Evolutionary conservation across 805 yeast species (phyloP).

Genomic region (Ogataea pini): DNA sequence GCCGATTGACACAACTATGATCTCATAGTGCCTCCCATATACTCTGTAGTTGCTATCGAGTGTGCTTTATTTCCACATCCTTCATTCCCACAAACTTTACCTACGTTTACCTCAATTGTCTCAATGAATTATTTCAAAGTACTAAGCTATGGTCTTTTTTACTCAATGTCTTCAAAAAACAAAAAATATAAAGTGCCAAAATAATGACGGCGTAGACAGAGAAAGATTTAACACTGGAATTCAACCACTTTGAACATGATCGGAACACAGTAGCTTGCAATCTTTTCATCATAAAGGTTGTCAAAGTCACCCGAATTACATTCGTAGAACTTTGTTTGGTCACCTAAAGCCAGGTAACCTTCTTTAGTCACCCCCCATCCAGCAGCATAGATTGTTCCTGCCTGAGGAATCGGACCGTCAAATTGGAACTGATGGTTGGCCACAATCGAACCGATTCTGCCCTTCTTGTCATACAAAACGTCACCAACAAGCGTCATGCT

Average conservation of each 20-base stretch:
- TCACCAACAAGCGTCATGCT: not conserved
- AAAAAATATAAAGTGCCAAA: not conserved
- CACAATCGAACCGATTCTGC: slow-evolving; percentile 7
- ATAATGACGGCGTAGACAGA: no score
- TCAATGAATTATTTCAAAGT: no score
- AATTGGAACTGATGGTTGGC: slow-evolving; percentile 5
- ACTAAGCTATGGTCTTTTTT: no score
- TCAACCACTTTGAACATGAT: slow-evolving; percentile 3
- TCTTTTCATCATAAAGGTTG: not conserved
- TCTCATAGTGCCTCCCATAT: no score
- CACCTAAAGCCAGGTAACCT: slow-evolving; percentile 2
- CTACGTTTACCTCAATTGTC: no score
- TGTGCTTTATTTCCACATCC: no score
- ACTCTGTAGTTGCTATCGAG: no score
- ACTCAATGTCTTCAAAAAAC: not conserved
- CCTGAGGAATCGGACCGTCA: slow-evolving; percentile 6
- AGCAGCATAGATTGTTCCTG: slow-evolving; percentile 3
- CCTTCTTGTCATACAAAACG: not conserved
- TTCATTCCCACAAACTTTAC: no score
- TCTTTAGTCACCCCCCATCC: slow-evolving; percentile 5
- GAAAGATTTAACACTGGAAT: slow-evolving; percentile 3
- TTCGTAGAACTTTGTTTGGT: slow-evolving; percentile 1
- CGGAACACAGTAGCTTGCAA: slow-evolving; percentile 4
- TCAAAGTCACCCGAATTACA: slow-evolving; percentile 2
- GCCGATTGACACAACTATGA: no score